Base-by-base conservation (phyloP, 2,329 filamentous ascomycete genomes). In the Xylaria digitata region DNA sequence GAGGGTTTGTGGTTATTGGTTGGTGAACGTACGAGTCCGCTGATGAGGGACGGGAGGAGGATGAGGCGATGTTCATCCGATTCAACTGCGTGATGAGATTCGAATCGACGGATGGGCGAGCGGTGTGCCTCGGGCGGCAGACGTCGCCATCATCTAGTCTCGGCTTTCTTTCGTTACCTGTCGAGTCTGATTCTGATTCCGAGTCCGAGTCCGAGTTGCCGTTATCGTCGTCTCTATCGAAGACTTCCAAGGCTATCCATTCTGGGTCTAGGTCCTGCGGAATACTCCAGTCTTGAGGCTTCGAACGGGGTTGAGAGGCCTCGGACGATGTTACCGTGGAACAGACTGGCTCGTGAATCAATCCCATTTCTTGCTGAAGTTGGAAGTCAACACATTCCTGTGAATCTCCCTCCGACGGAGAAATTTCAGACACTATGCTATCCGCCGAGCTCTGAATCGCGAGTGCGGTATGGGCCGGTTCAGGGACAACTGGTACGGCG, bases 201-300 rank as follows among this genome's bases (percentile, higher is more conserved):
- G 84, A 65, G 17, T 49, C 63, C 0, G 75, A 71, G 13, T 75
- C 77, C 0, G 84, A 65, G 17, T 49, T 17, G n/a, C 4, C 37
- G n/a, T 64, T 55, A 11, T 21, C 55, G 1, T 84, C 82, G 2
- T 88, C 84, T 73, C 92, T 89, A 17, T 87, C 86, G 75, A 90
- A 96, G 0, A 97, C 92, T 76, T 97, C 93, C 17, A 97, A 88
- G 0, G 94, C 94, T 70, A 97, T 87, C 94, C 94, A 97, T 78
- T 97, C 94, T 0, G 91, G 89, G 72, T 97, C 94, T 0, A 97
- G 82, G 66, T 94, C 91, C 1, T 85, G 83, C 0, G 93, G 93
- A 2, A 97, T 81, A 11, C 82, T 82, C 86, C 88, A 90, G 7
- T 81, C 79, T 11, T 69, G 21, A 11, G 62, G 30, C 34, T 53